A percentile compares a stretch with the other conserved stretches of the same genome.
Conservation (phyloP, 2,329 filamentous ascomycete genomes). For the Exophiala calicioides region DNA sequence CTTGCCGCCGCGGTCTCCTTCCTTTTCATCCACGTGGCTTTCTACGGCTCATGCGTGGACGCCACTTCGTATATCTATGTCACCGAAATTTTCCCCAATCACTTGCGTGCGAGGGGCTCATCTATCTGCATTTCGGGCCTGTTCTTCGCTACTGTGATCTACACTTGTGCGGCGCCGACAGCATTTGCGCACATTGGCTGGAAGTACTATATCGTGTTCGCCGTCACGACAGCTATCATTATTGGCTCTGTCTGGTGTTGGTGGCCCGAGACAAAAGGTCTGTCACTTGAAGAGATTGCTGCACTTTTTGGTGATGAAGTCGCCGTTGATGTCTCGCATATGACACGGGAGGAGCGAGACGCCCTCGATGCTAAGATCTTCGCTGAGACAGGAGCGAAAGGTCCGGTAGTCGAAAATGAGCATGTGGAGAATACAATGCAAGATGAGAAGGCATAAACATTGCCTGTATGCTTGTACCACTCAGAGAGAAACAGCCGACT, state of each 20-base stretch:
- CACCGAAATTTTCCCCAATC: constrained; percentile 17
- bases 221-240: constrained; percentile 3
- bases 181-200: constrained; percentile 37
- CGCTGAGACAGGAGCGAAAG: too few species aligned
- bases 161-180: constrained; percentile 12
- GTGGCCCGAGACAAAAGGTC: constrained; percentile 9
- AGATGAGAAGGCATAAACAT: background rate
- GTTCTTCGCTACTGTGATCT: constrained; percentile 12
- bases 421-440: background rate
- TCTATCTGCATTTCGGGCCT: constrained; percentile 6
- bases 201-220: constrained; percentile 35
- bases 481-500: too few species aligned
- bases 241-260: background rate
- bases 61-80: constrained; percentile 12
- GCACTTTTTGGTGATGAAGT: constrained; percentile 9
- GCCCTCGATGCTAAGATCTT: constrained; percentile 1
- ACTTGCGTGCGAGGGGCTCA: constrained; percentile 10
- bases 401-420: too few species aligned
- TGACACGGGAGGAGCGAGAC: constrained; percentile 1
- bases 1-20: constrained; percentile 54
- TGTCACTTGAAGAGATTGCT: constrained; percentile 12
- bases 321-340: too few species aligned
- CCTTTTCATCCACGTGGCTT: constrained; percentile 49
- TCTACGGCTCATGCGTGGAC: constrained; percentile 14
- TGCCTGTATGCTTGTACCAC: too few species aligned